Evolutionary conservation across 768 basidiomycete species (phyloP).

Genomic region (Calvatia gigantea): DNA sequence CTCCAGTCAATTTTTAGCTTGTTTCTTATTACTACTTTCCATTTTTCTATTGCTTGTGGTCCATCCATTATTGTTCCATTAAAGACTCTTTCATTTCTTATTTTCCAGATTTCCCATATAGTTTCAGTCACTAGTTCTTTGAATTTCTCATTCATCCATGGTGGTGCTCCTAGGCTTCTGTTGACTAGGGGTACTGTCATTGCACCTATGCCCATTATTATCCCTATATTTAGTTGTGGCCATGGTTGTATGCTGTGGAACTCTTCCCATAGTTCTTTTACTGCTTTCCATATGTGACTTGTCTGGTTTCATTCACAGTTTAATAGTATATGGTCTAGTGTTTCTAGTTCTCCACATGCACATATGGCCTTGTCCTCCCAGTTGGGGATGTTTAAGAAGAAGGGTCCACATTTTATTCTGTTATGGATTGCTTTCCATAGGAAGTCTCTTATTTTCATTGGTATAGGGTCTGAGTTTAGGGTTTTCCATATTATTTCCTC

Average conservation of each 20-base stretch:
- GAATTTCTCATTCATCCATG: neutral
- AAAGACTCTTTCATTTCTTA: neutral
- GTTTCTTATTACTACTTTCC: neutral
- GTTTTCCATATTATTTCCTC: conserved; percentile 11
- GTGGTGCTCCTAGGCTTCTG: neutral
- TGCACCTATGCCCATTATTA: neutral
- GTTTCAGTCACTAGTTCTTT: conserved; percentile 9
- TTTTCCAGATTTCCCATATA: conserved; percentile 1
- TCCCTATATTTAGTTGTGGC: neutral
- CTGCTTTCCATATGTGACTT: conserved; percentile 6
- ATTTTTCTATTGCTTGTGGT: neutral
- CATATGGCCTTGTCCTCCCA: conserved; percentile 11
- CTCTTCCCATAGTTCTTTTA: conserved; percentile 11
- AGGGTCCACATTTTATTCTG: conserved; percentile 12
- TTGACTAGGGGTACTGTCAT: neutral
- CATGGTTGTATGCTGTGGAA: neutral
- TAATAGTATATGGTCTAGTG: conserved; percentile 16
- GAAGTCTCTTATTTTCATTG: conserved; percentile 12
- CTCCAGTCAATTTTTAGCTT: neutral
- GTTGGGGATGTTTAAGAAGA: neutral
- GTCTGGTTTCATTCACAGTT: conserved; percentile 3
- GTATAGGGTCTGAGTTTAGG: conserved; percentile 5
- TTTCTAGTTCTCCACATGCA: conserved; percentile 14
- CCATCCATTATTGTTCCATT: neutral
- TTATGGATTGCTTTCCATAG: conserved; percentile 18